Percentiles rank a stretch among this genome's conserved stretches.
Evolutionary conservation across 2,329 filamentous ascomycete genomes (phyloP).

Genomic region (Paramyrothecium roridum): DNA sequence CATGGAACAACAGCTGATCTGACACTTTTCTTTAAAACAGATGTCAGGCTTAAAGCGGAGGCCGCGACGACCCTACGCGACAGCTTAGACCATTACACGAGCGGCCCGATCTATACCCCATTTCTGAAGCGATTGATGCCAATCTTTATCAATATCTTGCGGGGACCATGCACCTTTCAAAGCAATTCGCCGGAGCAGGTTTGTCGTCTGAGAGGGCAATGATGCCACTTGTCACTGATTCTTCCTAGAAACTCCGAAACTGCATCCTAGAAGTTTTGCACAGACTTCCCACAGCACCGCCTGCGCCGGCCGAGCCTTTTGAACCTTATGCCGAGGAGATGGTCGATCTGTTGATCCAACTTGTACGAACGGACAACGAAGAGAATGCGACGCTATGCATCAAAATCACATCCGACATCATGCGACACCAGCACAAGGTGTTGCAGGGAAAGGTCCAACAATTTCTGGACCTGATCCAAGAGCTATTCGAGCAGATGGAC

Average conservation of each 20-base stretch:
- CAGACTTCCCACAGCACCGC: constrained; percentile 65
- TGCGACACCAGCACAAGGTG: constrained; percentile 85
- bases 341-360: constrained; percentile 82
- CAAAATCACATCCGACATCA: constrained; percentile 96
- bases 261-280: constrained; percentile 94
- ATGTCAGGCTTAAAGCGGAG: constrained; percentile 77
- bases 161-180: constrained; percentile 84
- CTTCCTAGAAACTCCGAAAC: constrained; percentile 74
- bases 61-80: constrained; percentile 86
- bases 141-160: constrained; percentile 80
- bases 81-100: constrained; percentile 83
- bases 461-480: constrained; percentile 88
- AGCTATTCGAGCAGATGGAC: constrained; percentile 94
- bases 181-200: constrained; percentile 89
- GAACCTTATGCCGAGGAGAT: constrained; percentile 87
- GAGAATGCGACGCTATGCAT: constrained; percentile 98
- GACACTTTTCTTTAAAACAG: constrained; percentile 41
- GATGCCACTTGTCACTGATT: constrained; percentile 11
- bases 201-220: constrained; percentile 4
- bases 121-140: constrained; percentile 90
- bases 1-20: background rate
- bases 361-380: constrained; percentile 92
- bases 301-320: constrained; percentile 72
- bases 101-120: constrained; percentile 68
- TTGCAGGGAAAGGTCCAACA: constrained; percentile 77